These are phyloP conservation scores for Coemansia sp. DNA, from an alignment of 371 early-diverging fungal genomes.

Conservation along the genomic window DNA sequence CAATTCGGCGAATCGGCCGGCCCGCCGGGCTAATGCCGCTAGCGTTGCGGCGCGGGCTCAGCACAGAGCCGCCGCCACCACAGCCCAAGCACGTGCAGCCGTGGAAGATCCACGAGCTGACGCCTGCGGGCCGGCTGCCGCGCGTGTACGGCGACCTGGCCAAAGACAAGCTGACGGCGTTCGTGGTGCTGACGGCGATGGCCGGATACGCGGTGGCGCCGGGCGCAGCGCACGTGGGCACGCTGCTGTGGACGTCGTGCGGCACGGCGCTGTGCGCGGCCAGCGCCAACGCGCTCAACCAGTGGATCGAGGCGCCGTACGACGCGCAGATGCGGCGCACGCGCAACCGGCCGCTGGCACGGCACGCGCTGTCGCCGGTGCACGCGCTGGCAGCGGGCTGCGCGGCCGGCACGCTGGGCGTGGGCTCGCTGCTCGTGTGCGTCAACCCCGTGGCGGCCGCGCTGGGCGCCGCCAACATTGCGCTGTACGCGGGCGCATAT, in stretches of 20 bases:
- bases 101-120: constrained; percentile 2
- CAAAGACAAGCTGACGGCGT: constrained; percentile 82
- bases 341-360: constrained; percentile 81
- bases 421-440: constrained; percentile 61
- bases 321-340: constrained; percentile 98
- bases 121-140: not conserved
- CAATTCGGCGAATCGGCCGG: too few relatives aligned
- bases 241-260: constrained; percentile 76
- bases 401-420: constrained; percentile 71
- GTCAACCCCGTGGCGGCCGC: constrained; percentile 85
- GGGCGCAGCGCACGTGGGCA: constrained; percentile 65
- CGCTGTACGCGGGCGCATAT: constrained; percentile 86
- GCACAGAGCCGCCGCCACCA: not conserved
- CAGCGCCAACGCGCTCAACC: constrained; percentile 94
- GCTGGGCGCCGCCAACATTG: constrained; percentile 82
- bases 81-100: not conserved
- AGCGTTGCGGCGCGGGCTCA: too few relatives aligned
- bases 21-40: too few relatives aligned
- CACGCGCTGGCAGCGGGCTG: constrained; percentile 84
- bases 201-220: constrained; percentile 94
- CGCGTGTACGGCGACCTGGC: constrained; percentile 54
- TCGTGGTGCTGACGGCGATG: constrained; percentile 94
- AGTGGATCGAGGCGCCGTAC: constrained; percentile 93
- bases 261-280: constrained; percentile 91
- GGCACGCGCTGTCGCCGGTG: constrained; percentile 75